Base-by-base conservation (phyloP, 768 basidiomycete genomes). In the Daedaleopsis sinensis region DNA sequence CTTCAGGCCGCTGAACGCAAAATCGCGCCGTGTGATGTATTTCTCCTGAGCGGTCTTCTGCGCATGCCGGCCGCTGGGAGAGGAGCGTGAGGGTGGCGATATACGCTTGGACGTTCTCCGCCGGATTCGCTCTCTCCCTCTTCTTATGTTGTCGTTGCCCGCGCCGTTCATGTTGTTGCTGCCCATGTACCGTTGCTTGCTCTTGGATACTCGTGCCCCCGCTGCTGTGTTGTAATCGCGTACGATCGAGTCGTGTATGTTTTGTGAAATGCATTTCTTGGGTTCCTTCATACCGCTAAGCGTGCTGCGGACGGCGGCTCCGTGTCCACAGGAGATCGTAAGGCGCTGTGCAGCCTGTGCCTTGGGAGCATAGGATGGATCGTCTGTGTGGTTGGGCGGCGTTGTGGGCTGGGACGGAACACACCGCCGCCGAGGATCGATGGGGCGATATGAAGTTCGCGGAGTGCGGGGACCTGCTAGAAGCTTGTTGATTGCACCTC, bases 1-100 rank as follows among this genome's bases (percentile, higher is more conserved):
- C 3, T 91, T 88, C 77, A 84, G 77, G 70, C 84, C 83, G 0
- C 71, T 89, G 13, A 80, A 91, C 66, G 57, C 64, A 2, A 80
- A 77, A 38, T 84, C 84, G 76, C 72, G 77, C 38, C 43, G 55
- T 6, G 44, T 68, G 11, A 77, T 77, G 76, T 77, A 77, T 60
- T 77, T 77, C 68, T 76, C 73, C 46, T 77, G 60, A 72, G 38
- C 9, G 23, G 43, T 21, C 32, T 9, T 21, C 32, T 9, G 50
- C n/a, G 50, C 13, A 37, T 23, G 18, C 10, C 18, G 47, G n/a
- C 16, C 19, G 23, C 16, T 24, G 23, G 21, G 11, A 21, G 23
- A 23, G 3, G 21, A 32, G 27, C 27, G 7, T 7, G 27, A 32
- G 27, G 27, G 27, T 32, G 27, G 27, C 27, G 27, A 32, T 7